Percentiles rank a stretch among this genome's conserved stretches.
Evolutionary conservation across 2,329 filamentous ascomycete species (phyloP).

Genomic region (Stagonosporopsis vannaccii): DNA sequence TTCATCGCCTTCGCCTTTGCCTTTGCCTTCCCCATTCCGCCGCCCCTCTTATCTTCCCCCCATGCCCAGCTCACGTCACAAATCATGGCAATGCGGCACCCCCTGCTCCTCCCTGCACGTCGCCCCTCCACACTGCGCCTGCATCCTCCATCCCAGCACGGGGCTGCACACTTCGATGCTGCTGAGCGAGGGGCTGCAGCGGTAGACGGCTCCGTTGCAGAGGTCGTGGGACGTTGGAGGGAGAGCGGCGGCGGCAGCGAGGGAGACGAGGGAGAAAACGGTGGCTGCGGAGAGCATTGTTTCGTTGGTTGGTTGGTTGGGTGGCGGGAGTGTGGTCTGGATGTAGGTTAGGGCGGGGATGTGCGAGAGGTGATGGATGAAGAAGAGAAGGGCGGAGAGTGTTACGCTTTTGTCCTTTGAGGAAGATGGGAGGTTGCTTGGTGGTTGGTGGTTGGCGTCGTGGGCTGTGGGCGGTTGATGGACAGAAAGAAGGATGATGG

Average conservation of each 20-base stretch:
- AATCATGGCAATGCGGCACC: slow-evolving; percentile 3
- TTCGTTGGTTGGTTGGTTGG: neutral
- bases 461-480: no score
- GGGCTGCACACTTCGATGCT: neutral
- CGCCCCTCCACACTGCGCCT: neutral
- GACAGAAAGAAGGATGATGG: no score
- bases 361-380: no score
- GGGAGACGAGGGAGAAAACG: neutral
- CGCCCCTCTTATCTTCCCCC: no score
- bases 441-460: neutral
- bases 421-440: neutral
- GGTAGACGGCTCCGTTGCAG: neutral
- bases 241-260: neutral
- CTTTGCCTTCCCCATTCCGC: no score
- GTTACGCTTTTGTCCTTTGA: neutral
- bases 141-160: neutral
- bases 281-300: neutral
- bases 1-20: no score
- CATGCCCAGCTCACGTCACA: neutral
- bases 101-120: neutral
- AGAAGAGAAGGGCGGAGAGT: no score
- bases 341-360: neutral
- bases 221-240: neutral
- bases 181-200: neutral
- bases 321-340: no score